Base-by-base conservation (phyloP, 1,139 yeast genomes). In the Blastobotrys capitulatus region DNA sequence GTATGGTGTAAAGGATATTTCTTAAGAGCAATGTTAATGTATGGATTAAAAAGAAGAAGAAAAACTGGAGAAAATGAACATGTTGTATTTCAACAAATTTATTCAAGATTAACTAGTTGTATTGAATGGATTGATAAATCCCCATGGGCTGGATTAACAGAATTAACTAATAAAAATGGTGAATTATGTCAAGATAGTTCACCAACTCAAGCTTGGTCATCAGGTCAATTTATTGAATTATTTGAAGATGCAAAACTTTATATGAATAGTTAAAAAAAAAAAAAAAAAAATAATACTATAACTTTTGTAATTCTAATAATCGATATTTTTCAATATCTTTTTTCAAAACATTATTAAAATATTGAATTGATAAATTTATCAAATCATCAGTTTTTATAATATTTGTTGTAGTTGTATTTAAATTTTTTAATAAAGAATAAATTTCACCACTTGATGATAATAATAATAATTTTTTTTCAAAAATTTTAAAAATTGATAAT, bases 191-290 rank as follows among this genome's bases (percentile, higher is more conserved):
- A 67, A 15, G 98, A 92, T 65, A 86, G 96, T 1, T 85, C 95
- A 57, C 96, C 97, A 3, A 83, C 97, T 0, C 98, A 92, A 66
- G 97, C 97, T 0, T 92, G 98, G 98, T 86, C 95, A 63, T 71
- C 89, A 0, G 84, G 94, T 2, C 86, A 96, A 60, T 69, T 92
- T 53, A 69, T 92, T 46, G 97, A 92, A 64, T 70, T 92, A 52
- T 86, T 82, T 66, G 75, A 76, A 56, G 96, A 88, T 76, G 60
- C 52, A 10, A 15, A 29, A 16, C 4, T 20, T 18, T 42, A 32
- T n/a, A 18, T 42, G 34, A 7, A 8, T n/a, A 6, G 6, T 19
- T 15, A 22, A 7, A n/a, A 19, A 19, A 15, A 19, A 12, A 18
- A 38, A 7, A 38, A 38, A 9, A 38, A 20, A 8, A 20, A 38